Conservation (phyloP, 805 yeast genomes). For the Blastobotrys mokoenaii region DNA sequence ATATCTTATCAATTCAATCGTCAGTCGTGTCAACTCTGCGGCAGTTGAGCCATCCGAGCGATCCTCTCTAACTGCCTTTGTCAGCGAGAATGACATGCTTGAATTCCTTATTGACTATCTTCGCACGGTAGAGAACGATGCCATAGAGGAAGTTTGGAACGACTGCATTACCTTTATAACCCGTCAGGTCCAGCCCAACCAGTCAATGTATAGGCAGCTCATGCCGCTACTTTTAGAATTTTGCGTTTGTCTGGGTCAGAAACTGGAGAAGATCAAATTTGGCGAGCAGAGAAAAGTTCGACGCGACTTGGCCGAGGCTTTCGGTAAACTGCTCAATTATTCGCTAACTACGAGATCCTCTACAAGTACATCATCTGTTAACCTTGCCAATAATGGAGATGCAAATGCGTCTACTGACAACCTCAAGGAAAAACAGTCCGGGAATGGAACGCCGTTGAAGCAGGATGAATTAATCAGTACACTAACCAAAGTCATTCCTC, state of each 20-base stretch:
- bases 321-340: slow-evolving; percentile 28
- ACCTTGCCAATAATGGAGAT: background rate
- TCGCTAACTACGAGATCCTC: slow-evolving; percentile 9
- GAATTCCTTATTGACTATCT: slow-evolving; percentile 54
- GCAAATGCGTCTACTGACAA: background rate
- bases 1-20: slow-evolving; percentile 48
- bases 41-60: slow-evolving; percentile 15
- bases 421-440: background rate
- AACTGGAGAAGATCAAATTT: slow-evolving; percentile 48
- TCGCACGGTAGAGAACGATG: slow-evolving; percentile 60
- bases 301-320: slow-evolving; percentile 48
- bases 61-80: slow-evolving; percentile 40
- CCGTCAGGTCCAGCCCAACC: slow-evolving; percentile 45
- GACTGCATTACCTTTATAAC: slow-evolving; percentile 45
- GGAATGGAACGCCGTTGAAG: background rate
- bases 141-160: slow-evolving; percentile 71
- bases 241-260: slow-evolving; percentile 43
- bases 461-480: slow-evolving; percentile 39
- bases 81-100: slow-evolving; percentile 39
- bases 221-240: slow-evolving; percentile 48
- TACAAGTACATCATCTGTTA: background rate
- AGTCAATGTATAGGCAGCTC: slow-evolving; percentile 39
- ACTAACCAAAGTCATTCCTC: slow-evolving; percentile 34
- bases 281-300: slow-evolving; percentile 53
- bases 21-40: slow-evolving; percentile 35